A percentile compares a stretch with the other conserved stretches of the same genome.
Evolutionary conservation across 768 basidiomycete genomes (phyloP).

Genomic region (Suillus brevipes): DNA sequence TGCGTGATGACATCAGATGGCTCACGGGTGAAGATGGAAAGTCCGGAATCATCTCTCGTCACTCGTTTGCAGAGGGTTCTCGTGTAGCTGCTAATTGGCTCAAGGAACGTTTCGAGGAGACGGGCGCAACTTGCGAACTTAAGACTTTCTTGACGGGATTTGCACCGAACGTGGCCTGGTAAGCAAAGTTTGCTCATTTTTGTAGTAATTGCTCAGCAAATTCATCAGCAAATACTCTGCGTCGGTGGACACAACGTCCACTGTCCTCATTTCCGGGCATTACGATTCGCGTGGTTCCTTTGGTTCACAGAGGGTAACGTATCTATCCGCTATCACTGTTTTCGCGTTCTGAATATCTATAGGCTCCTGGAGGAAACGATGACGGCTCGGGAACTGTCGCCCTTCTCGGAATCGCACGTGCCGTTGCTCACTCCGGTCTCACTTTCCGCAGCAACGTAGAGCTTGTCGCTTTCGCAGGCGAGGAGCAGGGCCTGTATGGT

Average conservation of each 20-base stretch:
- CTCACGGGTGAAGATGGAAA: conserved; percentile 82
- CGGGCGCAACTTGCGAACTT: conserved; percentile 74
- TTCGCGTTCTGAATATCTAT: not conserved
- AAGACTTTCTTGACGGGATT: conserved; percentile 69
- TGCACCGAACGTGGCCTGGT: conserved; percentile 89
- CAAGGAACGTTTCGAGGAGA: conserved; percentile 66
- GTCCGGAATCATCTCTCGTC: conserved; percentile 75
- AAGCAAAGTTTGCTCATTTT: conserved; percentile 18
- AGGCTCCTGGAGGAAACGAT: conserved; percentile 57
- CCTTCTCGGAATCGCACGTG: conserved; percentile 77
- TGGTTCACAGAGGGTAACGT: conserved; percentile 57
- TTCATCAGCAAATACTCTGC: conserved; percentile 56
- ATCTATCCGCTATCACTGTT: not conserved
- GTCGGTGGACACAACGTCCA: conserved; percentile 55
- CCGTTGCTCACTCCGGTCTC: conserved; percentile 65
- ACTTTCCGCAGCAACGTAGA: conserved; percentile 77
- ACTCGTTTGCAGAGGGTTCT: conserved; percentile 75
- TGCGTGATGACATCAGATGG: conserved; percentile 73
- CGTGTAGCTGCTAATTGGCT: conserved; percentile 71
- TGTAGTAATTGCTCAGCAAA: not conserved
- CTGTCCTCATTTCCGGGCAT: conserved; percentile 79
- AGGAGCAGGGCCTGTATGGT: conserved; percentile 87
- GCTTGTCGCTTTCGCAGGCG: conserved; percentile 83
- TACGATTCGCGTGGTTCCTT: conserved; percentile 93
- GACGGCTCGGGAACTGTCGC: conserved; percentile 67